These are phyloP conservation scores for Omphalotus guepiniiformis DNA, from an alignment of 768 basidiomycete species.

Conservation along the genomic window DNA sequence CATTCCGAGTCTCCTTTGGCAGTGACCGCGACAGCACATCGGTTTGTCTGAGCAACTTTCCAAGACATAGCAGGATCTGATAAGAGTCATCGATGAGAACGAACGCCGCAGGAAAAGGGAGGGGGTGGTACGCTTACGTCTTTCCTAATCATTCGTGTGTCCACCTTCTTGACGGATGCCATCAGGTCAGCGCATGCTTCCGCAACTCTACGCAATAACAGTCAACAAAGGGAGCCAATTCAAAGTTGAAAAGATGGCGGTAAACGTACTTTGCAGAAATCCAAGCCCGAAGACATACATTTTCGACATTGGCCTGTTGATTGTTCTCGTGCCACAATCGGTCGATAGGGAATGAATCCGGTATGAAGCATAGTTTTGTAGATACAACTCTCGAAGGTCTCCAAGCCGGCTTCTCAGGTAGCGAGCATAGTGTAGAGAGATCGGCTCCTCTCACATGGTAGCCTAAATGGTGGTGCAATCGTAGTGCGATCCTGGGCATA, in stretches of 20 bases:
- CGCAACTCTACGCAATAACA: conserved; percentile 19
- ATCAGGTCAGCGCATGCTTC: background rate
- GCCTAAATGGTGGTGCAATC: conserved; percentile 22
- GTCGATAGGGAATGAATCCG: conserved; percentile 13
- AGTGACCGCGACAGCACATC: conserved; percentile 28
- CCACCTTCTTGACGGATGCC: conserved; percentile 10
- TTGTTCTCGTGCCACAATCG: conserved; percentile 26
- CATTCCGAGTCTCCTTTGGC: conserved; percentile 29
- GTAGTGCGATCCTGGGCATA: conserved; percentile 31
- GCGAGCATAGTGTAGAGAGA: conserved; percentile 25
- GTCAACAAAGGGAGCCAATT: background rate
- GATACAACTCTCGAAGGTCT: conserved; percentile 24
- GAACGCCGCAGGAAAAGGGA: background rate
- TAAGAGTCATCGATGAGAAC: background rate
- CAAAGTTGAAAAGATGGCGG: background rate
- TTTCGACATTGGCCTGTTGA: conserved; percentile 12
- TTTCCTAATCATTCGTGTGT: conserved; percentile 12
- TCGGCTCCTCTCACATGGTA: conserved; percentile 32
- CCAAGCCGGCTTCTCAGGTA: conserved; percentile 17
- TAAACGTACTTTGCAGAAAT: conserved; percentile 25
- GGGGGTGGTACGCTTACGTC: conserved; percentile 16
- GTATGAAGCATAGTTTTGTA: background rate
- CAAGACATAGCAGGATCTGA: conserved; percentile 30
- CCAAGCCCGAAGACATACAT: conserved; percentile 36
- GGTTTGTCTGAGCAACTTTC: conserved; percentile 25